phyloP scores from a whole-genome alignment of 164 flowering plant species.

The Vitis labrusca region DNA sequence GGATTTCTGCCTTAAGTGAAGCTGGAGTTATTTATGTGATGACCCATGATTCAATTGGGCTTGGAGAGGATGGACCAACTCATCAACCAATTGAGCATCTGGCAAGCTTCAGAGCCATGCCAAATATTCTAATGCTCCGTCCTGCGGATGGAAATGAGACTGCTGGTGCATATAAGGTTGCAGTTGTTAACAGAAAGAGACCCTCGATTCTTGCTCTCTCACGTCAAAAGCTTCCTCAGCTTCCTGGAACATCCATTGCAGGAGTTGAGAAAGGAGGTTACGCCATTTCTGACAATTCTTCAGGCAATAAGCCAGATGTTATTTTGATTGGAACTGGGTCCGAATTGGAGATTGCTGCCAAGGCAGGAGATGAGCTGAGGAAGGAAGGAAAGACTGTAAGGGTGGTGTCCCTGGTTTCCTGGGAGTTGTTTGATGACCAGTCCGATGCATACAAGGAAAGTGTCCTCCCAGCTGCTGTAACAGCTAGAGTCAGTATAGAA shows the following conservation, averaged over 20 bases:
- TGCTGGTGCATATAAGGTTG: constrained; percentile 93
- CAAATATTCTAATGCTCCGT: constrained; percentile 91
- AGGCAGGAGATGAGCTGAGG: constrained; percentile 87
- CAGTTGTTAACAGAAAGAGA: constrained; percentile 71
- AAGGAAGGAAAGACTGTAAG: constrained; percentile 90
- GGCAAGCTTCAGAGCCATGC: constrained; percentile 99
- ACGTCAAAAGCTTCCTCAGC: constrained; percentile 84
- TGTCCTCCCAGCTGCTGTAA: constrained; percentile 74
- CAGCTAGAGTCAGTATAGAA: constrained; percentile 92
- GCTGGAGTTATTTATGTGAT: constrained; percentile 92
- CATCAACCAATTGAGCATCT: constrained; percentile 98
- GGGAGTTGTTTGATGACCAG: constrained; percentile 95
- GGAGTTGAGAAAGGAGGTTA: constrained; percentile 95
- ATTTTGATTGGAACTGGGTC: constrained; percentile 95
- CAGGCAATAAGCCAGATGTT: constrained; percentile 86
- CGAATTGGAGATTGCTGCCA: constrained; percentile 81
- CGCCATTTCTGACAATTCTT: constrained; percentile 73
- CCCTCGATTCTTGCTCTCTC: constrained; percentile 96
- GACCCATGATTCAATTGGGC: constrained; percentile 99
- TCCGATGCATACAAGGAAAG: constrained; percentile 91
- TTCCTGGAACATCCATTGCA: constrained; percentile 85
- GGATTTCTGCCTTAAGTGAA: constrained; percentile 83
- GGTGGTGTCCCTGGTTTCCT: constrained; percentile 82
- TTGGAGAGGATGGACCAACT: constrained; percentile 99
- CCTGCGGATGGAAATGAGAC: constrained; percentile 99